Conservation (phyloP, 2,329 filamentous ascomycete species). For the Dryadomyces sulphureus region DNA sequence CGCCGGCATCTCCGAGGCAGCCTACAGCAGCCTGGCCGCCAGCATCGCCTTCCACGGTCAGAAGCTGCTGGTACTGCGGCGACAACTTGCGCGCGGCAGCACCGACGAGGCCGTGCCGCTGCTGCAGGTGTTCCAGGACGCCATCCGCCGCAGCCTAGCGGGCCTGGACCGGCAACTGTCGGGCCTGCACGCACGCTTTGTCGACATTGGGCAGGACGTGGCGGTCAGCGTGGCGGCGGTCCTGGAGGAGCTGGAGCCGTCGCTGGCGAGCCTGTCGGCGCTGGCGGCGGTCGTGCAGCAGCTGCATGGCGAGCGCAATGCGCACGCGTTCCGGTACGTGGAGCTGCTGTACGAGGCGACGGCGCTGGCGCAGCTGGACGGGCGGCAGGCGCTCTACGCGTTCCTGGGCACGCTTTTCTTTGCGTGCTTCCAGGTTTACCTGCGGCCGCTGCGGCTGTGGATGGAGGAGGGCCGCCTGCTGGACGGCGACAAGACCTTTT, state of each 20-base stretch:
- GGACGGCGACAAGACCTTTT: conserved; percentile 55
- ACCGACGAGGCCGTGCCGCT: conserved; percentile 34
- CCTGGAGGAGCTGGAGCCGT: conserved; percentile 37
- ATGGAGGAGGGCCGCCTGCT: conserved; percentile 65
- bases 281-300: conserved; percentile 48
- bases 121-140: conserved; percentile 57
- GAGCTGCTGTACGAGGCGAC: conserved; percentile 63
- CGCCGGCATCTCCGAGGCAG: conserved; percentile 31
- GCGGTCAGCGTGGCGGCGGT: conserved; percentile 54
- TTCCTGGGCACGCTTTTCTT: conserved; percentile 60
- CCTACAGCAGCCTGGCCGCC: conserved; percentile 31
- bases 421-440: conserved; percentile 67
- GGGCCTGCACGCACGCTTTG: conserved; percentile 42
- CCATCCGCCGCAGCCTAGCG: conserved; percentile 39
- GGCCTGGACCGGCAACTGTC: conserved; percentile 46
- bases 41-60: conserved; percentile 32
- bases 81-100: conserved; percentile 26
- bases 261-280: conserved; percentile 39
- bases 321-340: conserved; percentile 55
- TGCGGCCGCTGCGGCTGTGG: conserved; percentile 68
- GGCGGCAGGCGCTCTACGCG: conserved; percentile 44
- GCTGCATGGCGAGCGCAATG: conserved; percentile 31
- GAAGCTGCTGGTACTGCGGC: conserved; percentile 29
- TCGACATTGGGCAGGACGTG: conserved; percentile 35
- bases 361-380: conserved; percentile 54